phyloP scores from a whole-genome alignment of 768 basidiomycete species.

The Mycena pura region DNA sequence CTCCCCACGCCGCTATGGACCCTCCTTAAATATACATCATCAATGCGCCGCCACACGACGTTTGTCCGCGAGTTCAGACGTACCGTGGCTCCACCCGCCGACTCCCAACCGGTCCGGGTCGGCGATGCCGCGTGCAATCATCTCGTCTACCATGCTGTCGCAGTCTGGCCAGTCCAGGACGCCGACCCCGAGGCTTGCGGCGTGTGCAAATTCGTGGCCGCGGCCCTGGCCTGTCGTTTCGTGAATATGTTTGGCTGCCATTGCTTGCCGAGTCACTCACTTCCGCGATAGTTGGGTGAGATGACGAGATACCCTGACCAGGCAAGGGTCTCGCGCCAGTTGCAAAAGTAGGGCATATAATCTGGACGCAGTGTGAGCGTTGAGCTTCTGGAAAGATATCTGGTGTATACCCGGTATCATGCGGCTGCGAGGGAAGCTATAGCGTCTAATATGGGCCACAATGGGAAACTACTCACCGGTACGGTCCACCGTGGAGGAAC shows the following conservation, averaged over 20 bases:
- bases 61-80: slow-evolving; percentile 1
- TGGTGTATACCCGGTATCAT: slow-evolving; percentile 18
- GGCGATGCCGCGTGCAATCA: slow-evolving; percentile 38
- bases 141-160: slow-evolving; percentile 45
- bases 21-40: slow-evolving; percentile 27
- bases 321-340: slow-evolving; percentile 44
- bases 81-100: slow-evolving; percentile 47
- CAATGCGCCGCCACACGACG: background rate
- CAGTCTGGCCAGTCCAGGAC: slow-evolving; percentile 42
- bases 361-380: slow-evolving; percentile 26
- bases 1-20: slow-evolving; percentile 44
- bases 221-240: slow-evolving; percentile 38
- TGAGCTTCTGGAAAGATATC: background rate
- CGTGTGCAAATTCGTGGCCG: slow-evolving; percentile 40
- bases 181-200: slow-evolving; percentile 39
- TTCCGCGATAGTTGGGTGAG: slow-evolving; percentile 46
- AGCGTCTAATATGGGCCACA: background rate
- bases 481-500: slow-evolving; percentile 44
- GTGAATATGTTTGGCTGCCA: background rate
- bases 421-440: slow-evolving; percentile 15
- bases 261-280: slow-evolving; percentile 26
- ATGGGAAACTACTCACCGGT: slow-evolving; percentile 29
- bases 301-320: slow-evolving; percentile 43
- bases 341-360: slow-evolving; percentile 48
- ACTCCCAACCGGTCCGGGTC: slow-evolving; percentile 40